Base-by-base conservation (phyloP, 2,329 filamentous ascomycete genomes). In the Grosmannia penicillata region DNA sequence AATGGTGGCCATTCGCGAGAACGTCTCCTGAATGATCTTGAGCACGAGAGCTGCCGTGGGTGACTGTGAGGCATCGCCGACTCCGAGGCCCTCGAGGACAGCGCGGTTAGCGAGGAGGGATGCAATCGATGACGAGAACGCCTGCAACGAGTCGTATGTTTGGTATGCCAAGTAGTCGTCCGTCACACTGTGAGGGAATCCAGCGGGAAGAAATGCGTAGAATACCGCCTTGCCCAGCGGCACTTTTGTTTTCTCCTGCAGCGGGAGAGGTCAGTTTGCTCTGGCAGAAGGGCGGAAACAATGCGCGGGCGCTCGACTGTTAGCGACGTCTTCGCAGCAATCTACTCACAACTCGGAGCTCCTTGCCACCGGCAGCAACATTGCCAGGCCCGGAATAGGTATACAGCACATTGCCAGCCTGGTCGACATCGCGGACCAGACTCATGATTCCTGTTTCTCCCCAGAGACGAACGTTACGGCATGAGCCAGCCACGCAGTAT, bases 121-220 rank as follows among this genome's bases (percentile, higher is more conserved):
- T 7, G 80, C 82, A 51, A 91, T 87, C 36, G 82, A 83, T 31
- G 79, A 85, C 39, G 81, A 83, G 57, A 91, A 89, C 22, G 83
- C 83, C 58, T 91, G 83, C 2, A 89, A 66, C 0, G 82, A 87
- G 59, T 91, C 83, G 51, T 63, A 76, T 33, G 65, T 65, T 49
- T 69, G 78, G 55, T 72, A 93, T 61, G 78, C 68, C 5, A 85
- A 64, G 57, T 95, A 95, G 57, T 95, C 86, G 13, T 73, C 63
- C 2, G 81, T 89, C 23, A 95, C 87, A 35, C 79, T 91, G 47
- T 86, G 73, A 1, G 86, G 87, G 56, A 80, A 95, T n/a, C 86
- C 86, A 2, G 82, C 77, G 0, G 87, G 87, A 1, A 94, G 67
- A 53, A 94, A 93, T 22, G 87, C 72, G 47, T 84, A 77, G 30